These are phyloP conservation scores for Rhodotorula kratochvilovae DNA, from an alignment of 768 basidiomycete species.

Conservation along the genomic window DNA sequence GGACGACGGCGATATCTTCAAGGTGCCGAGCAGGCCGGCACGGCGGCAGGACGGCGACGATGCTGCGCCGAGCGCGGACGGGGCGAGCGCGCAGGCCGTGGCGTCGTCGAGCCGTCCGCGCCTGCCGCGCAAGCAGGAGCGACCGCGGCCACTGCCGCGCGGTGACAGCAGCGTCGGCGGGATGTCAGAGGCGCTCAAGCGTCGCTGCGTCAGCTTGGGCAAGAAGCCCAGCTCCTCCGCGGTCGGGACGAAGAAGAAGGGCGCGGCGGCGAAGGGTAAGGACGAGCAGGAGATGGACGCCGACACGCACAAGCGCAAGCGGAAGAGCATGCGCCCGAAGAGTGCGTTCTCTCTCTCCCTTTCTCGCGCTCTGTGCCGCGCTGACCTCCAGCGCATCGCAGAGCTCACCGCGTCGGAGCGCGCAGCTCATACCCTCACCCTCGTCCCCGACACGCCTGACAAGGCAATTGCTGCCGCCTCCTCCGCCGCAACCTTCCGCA, in stretches of 20 bases:
- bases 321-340: slow-evolving; percentile 29
- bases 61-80: too few species aligned
- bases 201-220: slow-evolving; percentile 24
- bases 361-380: too few species aligned
- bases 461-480: background rate
- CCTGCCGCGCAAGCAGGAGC: slow-evolving; percentile 28
- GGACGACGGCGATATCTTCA: slow-evolving; percentile 24
- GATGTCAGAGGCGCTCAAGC: slow-evolving; percentile 10
- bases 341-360: slow-evolving; percentile 17
- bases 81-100: too few species aligned
- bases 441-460: slow-evolving; percentile 36
- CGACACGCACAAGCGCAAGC: slow-evolving; percentile 6
- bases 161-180: slow-evolving; percentile 8
- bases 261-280: background rate
- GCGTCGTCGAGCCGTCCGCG: background rate
- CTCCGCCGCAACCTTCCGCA: background rate
- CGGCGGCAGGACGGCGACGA: background rate
- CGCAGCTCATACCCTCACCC: slow-evolving; percentile 12
- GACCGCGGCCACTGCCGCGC: slow-evolving; percentile 21
- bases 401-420: slow-evolving; percentile 3
- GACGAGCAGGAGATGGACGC: background rate
- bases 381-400: background rate
- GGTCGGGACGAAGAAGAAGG: slow-evolving; percentile 2
- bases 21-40: slow-evolving; percentile 16
- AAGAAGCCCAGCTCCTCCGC: background rate